phyloP scores from a whole-genome alignment of 208 protist species.

The Porcisia deanei region DNA sequence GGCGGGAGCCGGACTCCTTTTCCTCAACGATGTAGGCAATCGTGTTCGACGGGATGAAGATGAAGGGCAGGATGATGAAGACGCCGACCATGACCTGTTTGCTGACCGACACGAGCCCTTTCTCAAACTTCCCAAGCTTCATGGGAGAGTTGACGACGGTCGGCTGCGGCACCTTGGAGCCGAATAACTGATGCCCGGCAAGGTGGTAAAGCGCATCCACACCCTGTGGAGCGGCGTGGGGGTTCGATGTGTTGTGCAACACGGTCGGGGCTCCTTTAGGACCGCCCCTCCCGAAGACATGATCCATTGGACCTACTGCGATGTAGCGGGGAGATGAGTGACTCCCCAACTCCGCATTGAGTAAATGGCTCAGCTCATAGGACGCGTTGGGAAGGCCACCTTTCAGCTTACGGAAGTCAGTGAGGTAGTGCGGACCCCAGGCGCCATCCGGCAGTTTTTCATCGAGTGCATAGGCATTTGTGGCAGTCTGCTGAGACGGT shows the following conservation, averaged over 20 bases:
- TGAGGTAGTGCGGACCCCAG: constrained; percentile 34
- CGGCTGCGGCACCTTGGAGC: constrained; percentile 19
- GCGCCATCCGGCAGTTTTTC: constrained; percentile 15
- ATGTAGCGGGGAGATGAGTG: constrained; percentile 49
- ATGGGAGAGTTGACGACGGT: constrained; percentile 68
- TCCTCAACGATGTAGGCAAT: constrained; percentile 83
- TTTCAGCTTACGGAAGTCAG: constrained; percentile 23
- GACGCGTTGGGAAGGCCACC: constrained; percentile 30
- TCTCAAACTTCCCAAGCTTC: constrained; percentile 58
- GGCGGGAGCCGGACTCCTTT: constrained; percentile 67
- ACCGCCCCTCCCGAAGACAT: constrained; percentile 23
- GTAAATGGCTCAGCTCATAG: constrained; percentile 34
- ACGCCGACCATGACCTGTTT: constrained; percentile 72
- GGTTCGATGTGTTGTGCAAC: constrained; percentile 63
- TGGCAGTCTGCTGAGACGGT: constrained; percentile 5
- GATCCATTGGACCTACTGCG: constrained; percentile 41
- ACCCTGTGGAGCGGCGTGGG: constrained; percentile 56
- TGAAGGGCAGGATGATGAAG: constrained; percentile 82
- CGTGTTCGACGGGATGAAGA: constrained; percentile 79
- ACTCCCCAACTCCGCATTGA: constrained; percentile 33
- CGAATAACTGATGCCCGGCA: constrained; percentile 51
- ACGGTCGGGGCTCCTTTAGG: constrained; percentile 35
- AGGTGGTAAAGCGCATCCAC: constrained; percentile 65
- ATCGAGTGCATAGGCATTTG: constrained; percentile 37
- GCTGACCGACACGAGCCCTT: constrained; percentile 46